Evolutionary conservation across 768 basidiomycete species (phyloP).

Genomic region (Lactarius deliciosus): DNA sequence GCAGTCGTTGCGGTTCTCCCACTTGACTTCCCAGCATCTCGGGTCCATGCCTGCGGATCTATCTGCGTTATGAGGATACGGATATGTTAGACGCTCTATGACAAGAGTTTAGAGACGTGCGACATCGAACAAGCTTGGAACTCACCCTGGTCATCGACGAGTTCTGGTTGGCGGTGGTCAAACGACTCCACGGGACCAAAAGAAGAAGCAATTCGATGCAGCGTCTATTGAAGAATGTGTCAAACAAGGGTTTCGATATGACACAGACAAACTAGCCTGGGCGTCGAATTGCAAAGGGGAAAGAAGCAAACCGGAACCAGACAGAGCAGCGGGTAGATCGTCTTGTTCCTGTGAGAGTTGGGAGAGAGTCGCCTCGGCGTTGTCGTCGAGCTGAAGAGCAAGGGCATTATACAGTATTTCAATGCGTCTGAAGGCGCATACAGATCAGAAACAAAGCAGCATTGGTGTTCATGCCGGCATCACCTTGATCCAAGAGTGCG

Average conservation of each 20-base stretch:
- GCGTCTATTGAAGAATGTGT: conserved; percentile 40
- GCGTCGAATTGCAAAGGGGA: conserved; percentile 60
- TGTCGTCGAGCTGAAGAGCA: conserved; percentile 1
- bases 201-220: conserved; percentile 50
- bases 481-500: conserved; percentile 55
- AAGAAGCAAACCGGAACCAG: conserved; percentile 44
- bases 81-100: conserved; percentile 5
- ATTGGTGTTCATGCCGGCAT: conserved; percentile 9
- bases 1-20: conserved; percentile 74
- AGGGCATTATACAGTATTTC: conserved; percentile 22
- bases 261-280: conserved; percentile 43
- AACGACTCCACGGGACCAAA: conserved; percentile 71
- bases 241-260: conserved; percentile 5
- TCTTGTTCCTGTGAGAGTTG: conserved; percentile 19
- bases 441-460: conserved; percentile 1
- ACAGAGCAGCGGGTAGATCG: conserved; percentile 32
- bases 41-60: conserved; percentile 57
- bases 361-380: not conserved
- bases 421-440: conserved; percentile 37
- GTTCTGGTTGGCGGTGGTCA: conserved; percentile 33
- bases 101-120: not conserved
- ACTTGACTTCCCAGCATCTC: conserved; percentile 75
- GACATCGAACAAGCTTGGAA: not conserved
- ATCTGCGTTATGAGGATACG: conserved; percentile 54
- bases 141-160: conserved; percentile 22